Evolutionary conservation across 208 protist species (phyloP), one percentile per base, ranked within the genome.

Genomic region (Porcisia deanei): DNA sequence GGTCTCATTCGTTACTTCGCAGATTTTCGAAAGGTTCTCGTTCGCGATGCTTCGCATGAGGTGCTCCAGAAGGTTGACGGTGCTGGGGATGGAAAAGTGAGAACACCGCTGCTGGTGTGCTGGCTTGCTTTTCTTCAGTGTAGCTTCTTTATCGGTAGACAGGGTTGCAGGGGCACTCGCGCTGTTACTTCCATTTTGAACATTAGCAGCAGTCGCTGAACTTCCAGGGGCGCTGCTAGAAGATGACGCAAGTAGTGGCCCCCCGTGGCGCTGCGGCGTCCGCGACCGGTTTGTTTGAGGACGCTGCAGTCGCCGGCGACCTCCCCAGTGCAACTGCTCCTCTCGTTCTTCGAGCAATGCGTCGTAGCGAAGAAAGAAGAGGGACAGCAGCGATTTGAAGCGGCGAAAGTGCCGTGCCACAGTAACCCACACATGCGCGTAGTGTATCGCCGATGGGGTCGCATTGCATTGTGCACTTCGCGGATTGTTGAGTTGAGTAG

Each of bases 331-430:
- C 72, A 61, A 64, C 67, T 71, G 60, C 60, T 82, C 73, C 53
- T 82, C 78, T 64, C 60, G 8, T 9, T 78, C 78, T 39, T 82
- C 73, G 52, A 82, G 53, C 25, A 70, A 25, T 41, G 61, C 74
- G 67, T 83, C 59, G 75, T 79, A 75, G 59, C 78, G 83, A 47
- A 83, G 60, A 55, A 86, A 80, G 25, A 81, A 79, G 79, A 87
- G 79, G 30, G 80, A 84, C 16, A 92, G 72, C 52, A 90, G 73
- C 37, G 83, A 80, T 58, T 83, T 78, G 60, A 94, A 86, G 49
- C 84, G 80, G 70, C 80, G 76, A 77, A 86, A 94, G 79, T 94
- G 90, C 71, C 88, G 68, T 8, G 81, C 85, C 45, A 91, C 14
- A 30, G 77, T 18, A 9, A 78, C 61, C 78, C 78, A 82, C 14